phyloP scores from a whole-genome alignment of 352 stramenopile genomes.

The Pythium dissimile region DNA sequence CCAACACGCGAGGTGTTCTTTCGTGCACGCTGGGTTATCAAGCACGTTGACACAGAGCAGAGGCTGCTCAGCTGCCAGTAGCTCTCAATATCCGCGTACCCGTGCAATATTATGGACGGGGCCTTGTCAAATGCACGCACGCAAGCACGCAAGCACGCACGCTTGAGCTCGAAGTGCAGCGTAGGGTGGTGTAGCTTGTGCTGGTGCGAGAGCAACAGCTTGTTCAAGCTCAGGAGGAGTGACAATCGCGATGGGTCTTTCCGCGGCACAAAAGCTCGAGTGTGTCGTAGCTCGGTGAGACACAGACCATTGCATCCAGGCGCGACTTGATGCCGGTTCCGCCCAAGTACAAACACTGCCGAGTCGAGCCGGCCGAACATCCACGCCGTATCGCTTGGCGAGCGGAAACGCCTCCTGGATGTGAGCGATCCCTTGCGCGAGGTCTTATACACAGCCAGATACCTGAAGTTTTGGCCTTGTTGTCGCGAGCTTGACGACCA shows the following conservation, averaged over 20 bases:
- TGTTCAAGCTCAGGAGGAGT: constrained; percentile 76
- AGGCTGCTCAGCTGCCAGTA: constrained; percentile 80
- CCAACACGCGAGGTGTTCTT: constrained; percentile 63
- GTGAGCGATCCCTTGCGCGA: constrained; percentile 46
- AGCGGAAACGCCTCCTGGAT: constrained; percentile 45
- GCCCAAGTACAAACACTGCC: constrained; percentile 72
- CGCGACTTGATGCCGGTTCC: constrained; percentile 50
- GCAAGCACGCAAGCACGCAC: too few species aligned
- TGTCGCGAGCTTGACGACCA: constrained; percentile 51
- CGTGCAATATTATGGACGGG: constrained; percentile 82
- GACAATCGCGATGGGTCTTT: constrained; percentile 63
- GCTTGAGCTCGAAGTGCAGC: too few species aligned
- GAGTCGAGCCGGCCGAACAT: constrained; percentile 60
- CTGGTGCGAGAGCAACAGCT: constrained; percentile 55
- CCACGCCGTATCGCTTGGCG: constrained; percentile 63
- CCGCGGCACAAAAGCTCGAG: constrained; percentile 68
- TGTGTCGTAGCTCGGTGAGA: constrained; percentile 76
- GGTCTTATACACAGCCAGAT: constrained; percentile 67
- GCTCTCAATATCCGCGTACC: constrained; percentile 52
- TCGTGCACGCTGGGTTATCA: constrained; percentile 75
- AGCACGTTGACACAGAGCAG: constrained; percentile 72
- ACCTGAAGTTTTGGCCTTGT: constrained; percentile 63
- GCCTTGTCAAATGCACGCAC: constrained; percentile 72
- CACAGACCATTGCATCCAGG: constrained; percentile 53
- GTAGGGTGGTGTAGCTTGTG: constrained; percentile 32